A percentile compares a stretch with the other conserved stretches of the same genome.
Conservation (phyloP, 2,329 filamentous ascomycete species). For the Plenodomus tracheiphilus region DNA sequence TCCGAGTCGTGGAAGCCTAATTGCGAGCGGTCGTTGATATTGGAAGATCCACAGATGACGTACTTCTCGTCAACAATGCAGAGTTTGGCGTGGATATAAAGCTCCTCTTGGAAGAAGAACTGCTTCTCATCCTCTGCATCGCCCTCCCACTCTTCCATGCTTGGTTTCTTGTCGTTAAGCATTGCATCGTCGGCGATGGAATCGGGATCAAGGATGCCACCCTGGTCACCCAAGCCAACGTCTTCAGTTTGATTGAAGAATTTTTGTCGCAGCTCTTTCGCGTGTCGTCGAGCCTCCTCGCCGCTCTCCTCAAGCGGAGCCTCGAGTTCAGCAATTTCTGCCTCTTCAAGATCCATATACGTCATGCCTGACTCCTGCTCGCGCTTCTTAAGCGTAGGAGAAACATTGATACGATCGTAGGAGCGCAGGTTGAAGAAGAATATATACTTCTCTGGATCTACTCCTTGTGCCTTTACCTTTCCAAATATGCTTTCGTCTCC, state of each 20-base stretch:
- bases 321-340: constrained; percentile 89
- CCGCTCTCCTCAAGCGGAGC: constrained; percentile 34
- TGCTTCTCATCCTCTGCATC: constrained; percentile 73
- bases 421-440: constrained; percentile 93
- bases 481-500: constrained; percentile 90
- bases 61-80: constrained; percentile 85
- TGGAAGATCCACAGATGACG: constrained; percentile 83
- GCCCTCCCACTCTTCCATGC: constrained; percentile 77
- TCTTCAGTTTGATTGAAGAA: constrained; percentile 50
- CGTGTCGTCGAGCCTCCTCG: constrained; percentile 48
- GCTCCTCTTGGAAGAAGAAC: constrained; percentile 92
- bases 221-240: constrained; percentile 44
- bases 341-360: constrained; percentile 85
- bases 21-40: constrained; percentile 90
- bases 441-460: constrained; percentile 77
- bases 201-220: constrained; percentile 58
- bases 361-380: constrained; percentile 81
- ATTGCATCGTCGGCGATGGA: constrained; percentile 80
- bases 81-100: constrained; percentile 93
- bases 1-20: constrained; percentile 89
- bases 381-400: constrained; percentile 69
- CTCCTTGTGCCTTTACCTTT: constrained; percentile 71
- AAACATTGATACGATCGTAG: constrained; percentile 90
- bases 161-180: constrained; percentile 65
- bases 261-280: constrained; percentile 50